A percentile compares a stretch with the other conserved stretches of the same genome.
These are phyloP conservation scores for Urtica urens DNA, from an alignment of 306 rosid genomes.

Conservation along the genomic window DNA sequence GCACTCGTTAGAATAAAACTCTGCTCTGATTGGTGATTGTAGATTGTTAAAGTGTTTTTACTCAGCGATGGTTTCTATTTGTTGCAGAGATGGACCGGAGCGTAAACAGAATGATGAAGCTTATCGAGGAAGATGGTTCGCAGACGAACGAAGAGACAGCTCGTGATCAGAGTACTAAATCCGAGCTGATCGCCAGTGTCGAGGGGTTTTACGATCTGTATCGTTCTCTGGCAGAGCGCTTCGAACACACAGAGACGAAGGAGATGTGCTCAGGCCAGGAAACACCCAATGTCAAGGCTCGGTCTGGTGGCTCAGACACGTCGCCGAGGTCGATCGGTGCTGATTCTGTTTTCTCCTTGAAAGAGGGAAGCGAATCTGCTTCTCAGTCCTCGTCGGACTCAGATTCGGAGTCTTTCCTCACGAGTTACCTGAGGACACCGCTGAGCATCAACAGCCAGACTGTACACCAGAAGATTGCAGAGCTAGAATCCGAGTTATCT, in stretches of 20 bases:
- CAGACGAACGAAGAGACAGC: conserved; percentile 4
- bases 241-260: conserved; percentile 16
- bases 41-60: background rate
- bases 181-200: conserved; percentile 17
- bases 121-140: conserved; percentile 28
- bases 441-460: conserved; percentile 21
- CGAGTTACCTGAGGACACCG: conserved; percentile 20
- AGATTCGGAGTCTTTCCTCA: conserved; percentile 30
- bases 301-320: conserved; percentile 29
- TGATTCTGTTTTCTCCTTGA: conserved; percentile 37
- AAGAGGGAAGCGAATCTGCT: conserved; percentile 35
- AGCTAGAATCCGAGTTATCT: conserved; percentile 27
- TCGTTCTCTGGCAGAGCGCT: conserved; percentile 26
- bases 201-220: conserved; percentile 27
- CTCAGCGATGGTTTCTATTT: background rate
- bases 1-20: background rate
- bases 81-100: conserved; percentile 34
- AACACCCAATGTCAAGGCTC: conserved; percentile 43
- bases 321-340: conserved; percentile 40
- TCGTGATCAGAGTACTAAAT: conserved; percentile 7
- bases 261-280: conserved; percentile 9
- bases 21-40: background rate
- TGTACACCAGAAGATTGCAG: conserved; percentile 19
- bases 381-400: conserved; percentile 42
- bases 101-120: conserved; percentile 26